These are phyloP conservation scores for Achaetomium macrosporum DNA, from an alignment of 2,329 filamentous ascomycete genomes.

Conservation along the genomic window DNA sequence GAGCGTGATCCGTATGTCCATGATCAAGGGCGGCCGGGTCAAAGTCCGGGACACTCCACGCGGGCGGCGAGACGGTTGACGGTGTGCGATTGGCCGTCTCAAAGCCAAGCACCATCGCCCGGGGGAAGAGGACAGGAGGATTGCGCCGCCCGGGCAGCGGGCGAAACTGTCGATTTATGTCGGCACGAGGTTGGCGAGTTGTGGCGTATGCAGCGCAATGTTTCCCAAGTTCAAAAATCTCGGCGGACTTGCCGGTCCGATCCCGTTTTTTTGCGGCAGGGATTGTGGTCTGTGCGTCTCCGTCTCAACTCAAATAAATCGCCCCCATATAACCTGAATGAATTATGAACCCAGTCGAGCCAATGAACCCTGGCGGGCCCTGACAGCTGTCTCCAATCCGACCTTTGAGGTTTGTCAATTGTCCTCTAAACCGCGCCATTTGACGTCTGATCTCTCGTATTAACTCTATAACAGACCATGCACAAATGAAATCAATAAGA, in stretches of 20 bases:
- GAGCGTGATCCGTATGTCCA: constrained; percentile 22
- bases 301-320: too few species aligned
- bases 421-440: background rate
- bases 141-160: constrained; percentile 20
- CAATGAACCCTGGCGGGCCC: background rate
- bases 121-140: constrained; percentile 9
- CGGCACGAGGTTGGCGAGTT: constrained; percentile 1
- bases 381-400: too few species aligned
- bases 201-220: constrained; percentile 8
- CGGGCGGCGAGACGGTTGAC: constrained; percentile 9
- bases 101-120: constrained; percentile 25
- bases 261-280: constrained; percentile 12
- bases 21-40: constrained; percentile 19
- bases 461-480: background rate
- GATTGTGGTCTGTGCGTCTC: constrained; percentile 7
- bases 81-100: constrained; percentile 18
- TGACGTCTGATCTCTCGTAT: background rate
- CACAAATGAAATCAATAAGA: background rate
- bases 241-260: constrained; percentile 7
- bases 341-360: too few species aligned
- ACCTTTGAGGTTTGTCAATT: background rate
- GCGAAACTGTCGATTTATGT: constrained; percentile 10
- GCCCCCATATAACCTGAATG: too few species aligned
- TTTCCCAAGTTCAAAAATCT: constrained; percentile 18
- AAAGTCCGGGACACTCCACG: constrained; percentile 4